Evolutionary conservation across 1,284 basidiomycete species (phyloP).

Genomic region (Fomitiporia mediterranea): DNA sequence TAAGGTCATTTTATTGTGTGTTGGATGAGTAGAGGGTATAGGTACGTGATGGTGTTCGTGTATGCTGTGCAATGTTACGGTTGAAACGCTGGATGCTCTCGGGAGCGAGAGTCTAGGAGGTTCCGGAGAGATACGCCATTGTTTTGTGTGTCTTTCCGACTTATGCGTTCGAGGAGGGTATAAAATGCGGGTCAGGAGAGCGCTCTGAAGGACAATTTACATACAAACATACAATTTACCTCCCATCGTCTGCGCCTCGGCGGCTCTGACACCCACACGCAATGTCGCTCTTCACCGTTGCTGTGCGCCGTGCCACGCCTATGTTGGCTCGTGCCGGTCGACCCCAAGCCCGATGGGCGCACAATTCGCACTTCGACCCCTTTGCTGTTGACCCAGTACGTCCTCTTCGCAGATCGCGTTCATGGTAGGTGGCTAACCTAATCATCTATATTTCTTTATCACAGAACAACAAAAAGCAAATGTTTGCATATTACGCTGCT

Average conservation of each 20-base stretch:
- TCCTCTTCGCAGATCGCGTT: neutral
- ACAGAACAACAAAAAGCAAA: constrained; percentile 16
- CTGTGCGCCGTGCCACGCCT: constrained; percentile 11
- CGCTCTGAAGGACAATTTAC: neutral
- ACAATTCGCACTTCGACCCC: constrained; percentile 13
- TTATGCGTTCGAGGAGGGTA: neutral
- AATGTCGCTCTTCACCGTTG: constrained; percentile 12
- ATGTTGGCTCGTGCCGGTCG: constrained; percentile 9
- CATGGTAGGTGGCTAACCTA: neutral
- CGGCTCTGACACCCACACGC: neutral
- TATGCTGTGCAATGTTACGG: neutral
- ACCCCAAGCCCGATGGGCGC: constrained; percentile 10
- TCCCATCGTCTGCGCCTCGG: neutral
- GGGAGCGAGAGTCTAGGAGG: neutral
- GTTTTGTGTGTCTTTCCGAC: neutral
- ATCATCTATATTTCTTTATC: neutral
- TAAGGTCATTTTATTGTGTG: constrained; percentile 3
- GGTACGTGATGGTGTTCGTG: neutral
- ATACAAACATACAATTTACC: neutral
- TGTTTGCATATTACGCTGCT: constrained; percentile 8
- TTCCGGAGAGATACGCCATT: neutral
- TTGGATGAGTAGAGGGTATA: neutral
- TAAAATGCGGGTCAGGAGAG: neutral
- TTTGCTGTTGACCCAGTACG: constrained; percentile 15
- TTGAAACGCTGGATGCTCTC: too few relatives aligned